Base-by-base conservation (phyloP, 345 rosid species). In the Microthlaspi erraticum region DNA sequence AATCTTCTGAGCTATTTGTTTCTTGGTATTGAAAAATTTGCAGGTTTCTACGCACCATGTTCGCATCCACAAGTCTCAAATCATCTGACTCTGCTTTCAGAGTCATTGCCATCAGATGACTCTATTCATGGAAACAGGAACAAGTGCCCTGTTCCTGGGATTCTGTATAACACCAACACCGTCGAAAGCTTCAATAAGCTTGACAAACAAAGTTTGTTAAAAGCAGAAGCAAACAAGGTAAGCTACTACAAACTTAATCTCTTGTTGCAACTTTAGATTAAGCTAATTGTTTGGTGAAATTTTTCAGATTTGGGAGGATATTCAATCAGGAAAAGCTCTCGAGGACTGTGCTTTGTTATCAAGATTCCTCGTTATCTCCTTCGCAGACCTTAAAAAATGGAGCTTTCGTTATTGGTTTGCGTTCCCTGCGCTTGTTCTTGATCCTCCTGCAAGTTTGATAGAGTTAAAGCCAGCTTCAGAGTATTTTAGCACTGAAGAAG, bases 321-420 rank as follows among this genome's bases (percentile, higher is more conserved):
- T 94, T 82, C 88, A 71, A 72, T 70, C 86, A 0, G 97, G 92
- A 34, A 86, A 82, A 81, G 95, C 95, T 20, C 42, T 86, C 73
- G 93, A 88, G 76, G 89, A 94, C 55, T 60, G 81, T 81, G 79
- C 88, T 8, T 45, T 77, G 26, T 75, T 91, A 43, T 84, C 89
- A 26, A 84, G 95, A 82, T 88, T 94, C 76, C 83, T 91, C n/a
- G 79, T 91, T 65, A 88, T 94, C 73, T 91, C 97, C 2, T 94
- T 83, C 37, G 97, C 95, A 0, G 97, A 94, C 84, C 79, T 91
- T 54, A 89, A 94, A 46, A 91, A 88, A 53, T 89, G 97, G 99
- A 89, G 74, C 70, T 94, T 94, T 66, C 84, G 83, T 66, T 94
- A 89, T 71, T 84, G 95, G 90, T 81, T 94, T 84, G 95, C 97